Conservation (phyloP, 2,329 filamentous ascomycete species). For the Fusarium guadeloupense region DNA sequence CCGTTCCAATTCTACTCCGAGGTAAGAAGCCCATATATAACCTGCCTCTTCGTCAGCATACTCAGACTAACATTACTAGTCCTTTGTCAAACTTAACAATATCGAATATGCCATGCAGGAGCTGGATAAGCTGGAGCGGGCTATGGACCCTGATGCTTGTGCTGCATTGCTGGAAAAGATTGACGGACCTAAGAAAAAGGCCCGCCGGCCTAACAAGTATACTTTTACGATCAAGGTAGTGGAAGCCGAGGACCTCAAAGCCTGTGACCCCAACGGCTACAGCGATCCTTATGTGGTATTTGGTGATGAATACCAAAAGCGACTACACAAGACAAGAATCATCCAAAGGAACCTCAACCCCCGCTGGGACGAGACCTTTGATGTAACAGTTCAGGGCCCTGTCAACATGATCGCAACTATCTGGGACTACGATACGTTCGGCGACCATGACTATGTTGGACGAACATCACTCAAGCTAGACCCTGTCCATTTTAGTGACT, state of each 20-base stretch:
- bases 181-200: conserved; percentile 72
- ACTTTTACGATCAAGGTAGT: conserved; percentile 99
- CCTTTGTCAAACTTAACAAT: conserved; percentile 97
- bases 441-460: conserved; percentile 96
- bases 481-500: conserved; percentile 95
- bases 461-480: conserved; percentile 98
- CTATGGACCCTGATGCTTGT: conserved; percentile 91
- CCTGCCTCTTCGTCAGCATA: not conserved
- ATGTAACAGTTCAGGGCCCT: conserved; percentile 91
- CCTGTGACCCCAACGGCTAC: conserved; percentile 93
- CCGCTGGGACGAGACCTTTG: conserved; percentile 95
- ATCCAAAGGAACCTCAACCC: conserved; percentile 92
- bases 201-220: conserved; percentile 81
- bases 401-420: conserved; percentile 96
- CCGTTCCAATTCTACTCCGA: conserved; percentile 97
- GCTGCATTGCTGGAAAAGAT: conserved; percentile 81
- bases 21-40: conserved; percentile 60
- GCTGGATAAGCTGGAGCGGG: conserved; percentile 87
- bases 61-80: conserved; percentile 63
- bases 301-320: conserved; percentile 97
- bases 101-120: conserved; percentile 94
- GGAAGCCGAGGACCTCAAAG: conserved; percentile 95
- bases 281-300: conserved; percentile 98
- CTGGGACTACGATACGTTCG: conserved; percentile 98
- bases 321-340: conserved; percentile 91